Evolutionary conservation across 192 early-diverging fungal species (phyloP), one percentile per base, ranked within the genome.

Genomic region (Coemansia sp.): DNA sequence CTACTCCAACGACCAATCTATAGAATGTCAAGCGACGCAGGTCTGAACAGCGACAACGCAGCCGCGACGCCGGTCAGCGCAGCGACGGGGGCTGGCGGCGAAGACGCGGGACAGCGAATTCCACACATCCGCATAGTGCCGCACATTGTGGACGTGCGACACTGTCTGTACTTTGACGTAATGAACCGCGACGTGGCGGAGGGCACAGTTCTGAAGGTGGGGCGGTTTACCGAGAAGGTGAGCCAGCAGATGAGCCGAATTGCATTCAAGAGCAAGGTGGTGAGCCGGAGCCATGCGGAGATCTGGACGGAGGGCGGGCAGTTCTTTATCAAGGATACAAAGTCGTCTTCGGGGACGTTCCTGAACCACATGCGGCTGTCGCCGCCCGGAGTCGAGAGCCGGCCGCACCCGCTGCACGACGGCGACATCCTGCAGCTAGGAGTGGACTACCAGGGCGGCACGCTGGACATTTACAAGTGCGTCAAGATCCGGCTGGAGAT

Each of bases 321-420:
- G 91, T 84, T 99, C 48, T 98, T 78, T 64, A 89, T 98, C 60
- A 86, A 87, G 62, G 97, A 99, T 74, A 93, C 91, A 42, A 95
- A 93, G 58, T 93, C 91, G 21, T 99, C 95, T 3, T 97, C 95
- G 24, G 97, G 97, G 10, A 99, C 97, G 13, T 99, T 98, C 62
- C 78, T 99, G 30, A 99, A 99, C 80, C 89, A 94, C 73, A 85
- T 90, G 73, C 78, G 97, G n/a, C 76, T 99, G 15, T 89, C 88
- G 44, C 87, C 94, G 14, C 89, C 93, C 18, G 86, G 86, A 4
- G 84, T 90, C 47, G 93, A 94, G 71, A 93, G 90, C 43, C 68
- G 84, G 40, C 87, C 95, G 11, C 88, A 87, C 51, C 83, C 81
- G 33, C 68, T 98, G 52, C 87, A 90, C 53, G 86, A 93, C 76